A percentile compares a stretch with the other conserved stretches of the same genome.
phyloP scores from a whole-genome alignment of 495 filamentous ascomycete species.

The Xylaria acuta region DNA sequence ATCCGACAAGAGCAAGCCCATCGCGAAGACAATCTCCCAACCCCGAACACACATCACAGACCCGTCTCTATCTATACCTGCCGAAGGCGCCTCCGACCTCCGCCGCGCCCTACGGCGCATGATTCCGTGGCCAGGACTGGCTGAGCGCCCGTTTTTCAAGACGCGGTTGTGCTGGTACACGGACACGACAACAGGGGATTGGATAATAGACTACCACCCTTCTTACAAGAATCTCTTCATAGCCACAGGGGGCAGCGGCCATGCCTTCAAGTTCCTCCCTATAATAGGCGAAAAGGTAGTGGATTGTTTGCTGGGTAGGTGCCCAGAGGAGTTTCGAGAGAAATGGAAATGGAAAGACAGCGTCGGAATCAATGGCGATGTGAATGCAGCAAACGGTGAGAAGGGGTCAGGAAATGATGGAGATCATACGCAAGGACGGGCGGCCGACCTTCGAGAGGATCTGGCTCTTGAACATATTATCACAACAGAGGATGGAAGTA shows the following conservation, averaged over 20 bases:
- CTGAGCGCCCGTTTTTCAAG: slow-evolving; percentile 65
- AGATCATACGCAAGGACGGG: not conserved
- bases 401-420: slow-evolving; percentile 29
- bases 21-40: slow-evolving; percentile 44
- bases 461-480: slow-evolving; percentile 31
- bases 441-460: not conserved
- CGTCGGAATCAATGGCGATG: slow-evolving; percentile 28
- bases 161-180: slow-evolving; percentile 91
- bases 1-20: not conserved
- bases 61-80: slow-evolving; percentile 54
- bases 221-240: slow-evolving; percentile 71
- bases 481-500: slow-evolving; percentile 69
- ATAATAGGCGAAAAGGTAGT: slow-evolving; percentile 81
- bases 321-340: slow-evolving; percentile 61
- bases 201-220: slow-evolving; percentile 80
- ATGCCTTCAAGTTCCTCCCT: slow-evolving; percentile 89
- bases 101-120: slow-evolving; percentile 66
- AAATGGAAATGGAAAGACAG: slow-evolving; percentile 72
- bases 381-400: slow-evolving; percentile 41
- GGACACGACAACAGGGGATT: slow-evolving; percentile 82
- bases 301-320: slow-evolving; percentile 65
- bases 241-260: slow-evolving; percentile 84
- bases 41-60: slow-evolving; percentile 55
- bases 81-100: slow-evolving; percentile 67
- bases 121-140: slow-evolving; percentile 62